Evolutionary conservation across 2,329 filamentous ascomycete species (phyloP).

Genomic region (Gyromitra esculenta): DNA sequence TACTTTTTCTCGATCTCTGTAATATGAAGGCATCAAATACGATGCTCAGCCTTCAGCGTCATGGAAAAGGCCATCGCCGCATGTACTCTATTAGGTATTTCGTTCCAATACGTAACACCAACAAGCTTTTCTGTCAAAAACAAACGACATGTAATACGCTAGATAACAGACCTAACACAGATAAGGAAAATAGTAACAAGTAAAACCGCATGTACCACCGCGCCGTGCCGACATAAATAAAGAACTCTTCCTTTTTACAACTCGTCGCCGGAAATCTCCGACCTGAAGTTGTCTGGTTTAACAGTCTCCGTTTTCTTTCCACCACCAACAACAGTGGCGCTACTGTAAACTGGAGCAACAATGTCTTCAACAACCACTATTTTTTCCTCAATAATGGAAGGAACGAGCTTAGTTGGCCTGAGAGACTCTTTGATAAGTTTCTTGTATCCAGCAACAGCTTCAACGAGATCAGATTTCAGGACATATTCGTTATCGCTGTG

Average conservation of each 20-base stretch:
- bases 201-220: conserved; percentile 30
- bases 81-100: conserved; percentile 12
- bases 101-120: conserved; percentile 5
- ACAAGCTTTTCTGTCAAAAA: conserved; percentile 18
- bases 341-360: conserved; percentile 34
- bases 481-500: conserved; percentile 86
- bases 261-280: conserved; percentile 5
- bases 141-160: conserved; percentile 21
- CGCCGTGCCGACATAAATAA: conserved; percentile 12
- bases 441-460: conserved; percentile 81
- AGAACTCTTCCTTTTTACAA: conserved; percentile 12
- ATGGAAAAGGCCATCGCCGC: background rate
- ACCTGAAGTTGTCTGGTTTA: conserved; percentile 18
- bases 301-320: conserved; percentile 14
- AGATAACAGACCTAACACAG: conserved; percentile 7
- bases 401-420: conserved; percentile 55
- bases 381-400: conserved; percentile 42
- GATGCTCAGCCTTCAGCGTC: conserved; percentile 1
- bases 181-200: conserved; percentile 4
- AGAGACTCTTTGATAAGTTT: conserved; percentile 71
- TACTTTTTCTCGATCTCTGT: background rate
- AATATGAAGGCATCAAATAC: background rate
- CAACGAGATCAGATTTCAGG: conserved; percentile 77
- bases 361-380: conserved; percentile 26
- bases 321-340: conserved; percentile 24